Evolutionary conservation across 441 rosid species (phyloP).

Genomic region (Corymbia citriodora): DNA sequence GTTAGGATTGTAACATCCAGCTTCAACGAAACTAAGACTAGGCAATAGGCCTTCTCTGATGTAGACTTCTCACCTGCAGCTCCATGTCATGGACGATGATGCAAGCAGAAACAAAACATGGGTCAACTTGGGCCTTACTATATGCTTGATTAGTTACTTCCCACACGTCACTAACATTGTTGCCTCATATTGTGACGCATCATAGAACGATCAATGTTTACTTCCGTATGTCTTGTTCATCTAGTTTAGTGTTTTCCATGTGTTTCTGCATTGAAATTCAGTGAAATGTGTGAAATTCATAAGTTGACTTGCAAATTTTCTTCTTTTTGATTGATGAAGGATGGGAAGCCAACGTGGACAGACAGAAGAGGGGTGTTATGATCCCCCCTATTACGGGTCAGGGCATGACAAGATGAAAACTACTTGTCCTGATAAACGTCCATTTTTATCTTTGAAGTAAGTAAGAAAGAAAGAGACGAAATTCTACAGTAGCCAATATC

Average conservation of each 20-base stretch:
- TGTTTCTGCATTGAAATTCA: not conserved
- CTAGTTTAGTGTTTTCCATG: not conserved
- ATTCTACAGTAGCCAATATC: not conserved
- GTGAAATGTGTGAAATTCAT: not conserved
- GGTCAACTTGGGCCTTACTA: not conserved
- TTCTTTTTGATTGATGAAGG: slow-evolving; percentile 4
- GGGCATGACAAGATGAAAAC: slow-evolving; percentile 20
- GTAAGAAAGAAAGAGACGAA: not conserved
- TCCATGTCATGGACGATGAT: not conserved
- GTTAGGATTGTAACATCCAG: not conserved
- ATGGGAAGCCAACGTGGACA: slow-evolving; percentile 37
- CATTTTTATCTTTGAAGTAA: not conserved
- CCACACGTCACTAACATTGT: not conserved
- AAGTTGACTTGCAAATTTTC: not conserved
- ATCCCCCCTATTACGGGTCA: slow-evolving; percentile 17
- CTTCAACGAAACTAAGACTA: not conserved
- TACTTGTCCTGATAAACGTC: not conserved
- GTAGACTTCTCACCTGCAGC: not conserved
- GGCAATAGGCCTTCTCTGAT: not conserved
- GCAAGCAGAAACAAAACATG: not conserved
- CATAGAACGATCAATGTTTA: not conserved
- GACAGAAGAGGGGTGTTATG: slow-evolving; percentile 26
- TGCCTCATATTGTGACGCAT: not conserved
- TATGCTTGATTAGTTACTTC: not conserved
- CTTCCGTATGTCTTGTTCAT: not conserved